phyloP scores from a whole-genome alignment of 2,329 filamentous ascomycete genomes.

The Fusarium sp. region DNA sequence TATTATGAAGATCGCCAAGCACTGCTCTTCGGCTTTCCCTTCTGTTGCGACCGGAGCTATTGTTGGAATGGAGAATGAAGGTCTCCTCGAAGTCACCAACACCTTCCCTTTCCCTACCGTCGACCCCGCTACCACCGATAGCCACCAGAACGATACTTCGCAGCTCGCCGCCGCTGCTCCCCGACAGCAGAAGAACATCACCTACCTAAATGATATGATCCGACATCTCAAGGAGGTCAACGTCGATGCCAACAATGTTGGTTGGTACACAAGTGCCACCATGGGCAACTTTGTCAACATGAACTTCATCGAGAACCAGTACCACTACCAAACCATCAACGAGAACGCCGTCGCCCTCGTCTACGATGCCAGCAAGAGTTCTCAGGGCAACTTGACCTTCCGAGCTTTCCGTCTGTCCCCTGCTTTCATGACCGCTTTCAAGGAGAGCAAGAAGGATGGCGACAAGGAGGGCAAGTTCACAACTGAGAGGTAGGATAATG shows the following conservation, averaged over 20 bases:
- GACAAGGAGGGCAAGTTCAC: slow-evolving; percentile 97
- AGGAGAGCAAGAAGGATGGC: slow-evolving; percentile 78
- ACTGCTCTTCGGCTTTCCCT: slow-evolving; percentile 88
- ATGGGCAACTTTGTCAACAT: slow-evolving; percentile 98
- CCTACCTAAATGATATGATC: slow-evolving; percentile 97
- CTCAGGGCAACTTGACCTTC: slow-evolving; percentile 88
- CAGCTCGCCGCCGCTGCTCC: slow-evolving; percentile 87
- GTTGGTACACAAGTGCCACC: slow-evolving; percentile 98
- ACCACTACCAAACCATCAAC: slow-evolving; percentile 96
- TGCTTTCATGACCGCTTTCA: slow-evolving; percentile 89
- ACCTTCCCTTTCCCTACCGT: slow-evolving; percentile 91
- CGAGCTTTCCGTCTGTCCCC: slow-evolving; percentile 91
- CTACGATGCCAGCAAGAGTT: slow-evolving; percentile 94
- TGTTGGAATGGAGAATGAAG: slow-evolving; percentile 90
- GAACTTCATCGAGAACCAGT: slow-evolving; percentile 97
- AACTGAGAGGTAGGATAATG: slow-evolving; percentile 80
- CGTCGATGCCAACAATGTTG: slow-evolving; percentile 96
- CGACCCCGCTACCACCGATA: slow-evolving; percentile 75
- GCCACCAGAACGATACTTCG: slow-evolving; percentile 80
- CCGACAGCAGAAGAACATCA: slow-evolving; percentile 87
- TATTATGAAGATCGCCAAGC: slow-evolving; percentile 98
- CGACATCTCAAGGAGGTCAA: slow-evolving; percentile 96
- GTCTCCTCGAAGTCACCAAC: slow-evolving; percentile 90
- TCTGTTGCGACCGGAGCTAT: slow-evolving; percentile 89
- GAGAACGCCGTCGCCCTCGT: slow-evolving; percentile 89